Percentiles rank a stretch among this genome's conserved stretches.
Evolutionary conservation across 2,329 filamentous ascomycete species (phyloP).

Genomic region (Tolypocladium amazonense): DNA sequence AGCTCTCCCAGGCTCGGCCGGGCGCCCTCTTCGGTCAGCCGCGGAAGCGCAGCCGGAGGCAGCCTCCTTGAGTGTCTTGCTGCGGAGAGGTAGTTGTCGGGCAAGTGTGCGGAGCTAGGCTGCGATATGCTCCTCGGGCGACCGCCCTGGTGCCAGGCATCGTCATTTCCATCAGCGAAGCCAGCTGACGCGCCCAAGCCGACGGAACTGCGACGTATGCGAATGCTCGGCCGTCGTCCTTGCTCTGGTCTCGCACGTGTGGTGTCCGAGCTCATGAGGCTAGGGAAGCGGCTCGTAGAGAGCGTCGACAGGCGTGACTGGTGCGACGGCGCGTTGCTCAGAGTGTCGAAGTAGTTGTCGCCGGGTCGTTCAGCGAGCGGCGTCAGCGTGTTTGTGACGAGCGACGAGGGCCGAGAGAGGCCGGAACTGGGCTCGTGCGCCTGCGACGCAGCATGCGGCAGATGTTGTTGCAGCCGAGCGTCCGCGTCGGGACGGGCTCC

Average conservation of each 20-base stretch:
- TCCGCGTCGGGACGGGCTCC: not conserved
- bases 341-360: not conserved
- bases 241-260: slow-evolving; percentile 1
- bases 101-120: slow-evolving; percentile 14
- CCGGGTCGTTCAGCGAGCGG: not conserved
- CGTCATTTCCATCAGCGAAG: not conserved
- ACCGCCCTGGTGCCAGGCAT: not conserved
- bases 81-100: slow-evolving; percentile 8
- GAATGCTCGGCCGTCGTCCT: slow-evolving; percentile 11
- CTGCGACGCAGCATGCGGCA: not conserved
- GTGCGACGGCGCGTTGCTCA: slow-evolving; percentile 1
- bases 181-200: not conserved
- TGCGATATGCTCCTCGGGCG: slow-evolving; percentile 26
- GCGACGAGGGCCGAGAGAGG: not conserved
- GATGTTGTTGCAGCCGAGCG: not conserved
- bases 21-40: slow-evolving; percentile 26
- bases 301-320: slow-evolving; percentile 2
- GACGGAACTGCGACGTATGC: slow-evolving; percentile 9
- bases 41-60: slow-evolving; percentile 23
- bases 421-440: not conserved
- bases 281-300: slow-evolving; percentile 2
- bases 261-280: not conserved
- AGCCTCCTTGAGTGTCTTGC: slow-evolving; percentile 18
- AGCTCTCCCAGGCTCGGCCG: slow-evolving; percentile 25
- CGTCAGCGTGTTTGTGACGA: not conserved